phyloP scores from a whole-genome alignment of 495 filamentous ascomycete genomes.

The Penicillium cinerascens region DNA sequence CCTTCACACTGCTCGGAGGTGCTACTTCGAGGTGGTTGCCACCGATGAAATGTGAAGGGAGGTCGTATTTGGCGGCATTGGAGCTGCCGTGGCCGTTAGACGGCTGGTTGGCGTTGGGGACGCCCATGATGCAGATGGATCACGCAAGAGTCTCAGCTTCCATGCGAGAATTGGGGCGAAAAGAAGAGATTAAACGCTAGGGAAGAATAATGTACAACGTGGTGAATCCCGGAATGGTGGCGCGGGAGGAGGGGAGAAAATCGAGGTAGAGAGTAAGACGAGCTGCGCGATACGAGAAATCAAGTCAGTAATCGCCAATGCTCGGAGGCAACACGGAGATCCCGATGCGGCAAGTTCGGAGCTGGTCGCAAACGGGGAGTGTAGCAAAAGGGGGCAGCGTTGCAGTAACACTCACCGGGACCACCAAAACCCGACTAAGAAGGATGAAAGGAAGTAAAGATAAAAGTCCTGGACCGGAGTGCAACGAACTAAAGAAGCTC shows the following conservation, averaged over 20 bases:
- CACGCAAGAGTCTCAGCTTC: slow-evolving; percentile 1
- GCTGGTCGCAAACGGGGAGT: neutral
- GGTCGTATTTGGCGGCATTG: slow-evolving; percentile 70
- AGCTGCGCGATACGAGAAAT: slow-evolving; percentile 9
- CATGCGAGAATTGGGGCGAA: slow-evolving; percentile 6
- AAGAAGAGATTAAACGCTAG: slow-evolving; percentile 13
- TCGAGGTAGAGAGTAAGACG: neutral
- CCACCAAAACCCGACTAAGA: slow-evolving; percentile 16
- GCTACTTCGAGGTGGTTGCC: slow-evolving; percentile 83
- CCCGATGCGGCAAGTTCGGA: slow-evolving; percentile 1
- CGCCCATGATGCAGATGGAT: slow-evolving; percentile 37
- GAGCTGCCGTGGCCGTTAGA: slow-evolving; percentile 55
- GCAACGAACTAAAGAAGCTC: neutral
- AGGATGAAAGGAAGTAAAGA: neutral
- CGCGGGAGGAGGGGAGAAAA: neutral
- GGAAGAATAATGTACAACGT: slow-evolving; percentile 21
- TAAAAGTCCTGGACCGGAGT: neutral
- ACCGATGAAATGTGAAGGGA: slow-evolving; percentile 92
- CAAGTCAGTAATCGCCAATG: slow-evolving; percentile 8
- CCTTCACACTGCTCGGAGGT: slow-evolving; percentile 76
- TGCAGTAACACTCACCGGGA: slow-evolving; percentile 18
- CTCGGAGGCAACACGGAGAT: neutral
- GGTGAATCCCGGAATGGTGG: slow-evolving; percentile 8
- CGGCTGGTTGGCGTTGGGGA: slow-evolving; percentile 33
- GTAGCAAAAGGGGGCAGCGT: slow-evolving; percentile 2